These are phyloP conservation scores for Dictyostelium brefeldianum DNA, from an alignment of 78 protist genomes.

Conservation along the genomic window DNA sequence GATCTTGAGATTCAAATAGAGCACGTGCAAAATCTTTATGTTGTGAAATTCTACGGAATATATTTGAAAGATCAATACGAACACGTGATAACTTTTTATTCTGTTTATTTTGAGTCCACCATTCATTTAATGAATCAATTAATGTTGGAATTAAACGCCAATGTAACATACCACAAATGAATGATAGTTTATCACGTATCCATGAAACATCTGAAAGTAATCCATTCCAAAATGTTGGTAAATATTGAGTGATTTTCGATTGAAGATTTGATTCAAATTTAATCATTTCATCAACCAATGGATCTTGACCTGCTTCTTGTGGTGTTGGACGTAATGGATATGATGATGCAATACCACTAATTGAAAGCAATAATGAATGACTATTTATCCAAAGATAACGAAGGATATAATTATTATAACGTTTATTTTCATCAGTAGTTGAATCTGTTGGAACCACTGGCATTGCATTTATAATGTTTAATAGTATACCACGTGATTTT, in stretches of 20 bases:
- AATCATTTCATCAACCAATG: constrained; percentile 56
- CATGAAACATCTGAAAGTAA: constrained; percentile 11
- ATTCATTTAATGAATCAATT: constrained; percentile 53
- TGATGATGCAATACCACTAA: constrained; percentile 29
- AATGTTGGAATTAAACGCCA: constrained; percentile 63
- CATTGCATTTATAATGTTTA: constrained; percentile 7
- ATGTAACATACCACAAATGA: constrained; percentile 73
- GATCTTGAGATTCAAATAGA: constrained; percentile 33
- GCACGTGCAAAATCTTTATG: constrained; percentile 64
- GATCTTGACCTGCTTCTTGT: constrained; percentile 3
- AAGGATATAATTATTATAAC: constrained; percentile 25
- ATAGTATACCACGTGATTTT: constrained; percentile 50
- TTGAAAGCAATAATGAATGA: constrained; percentile 25
- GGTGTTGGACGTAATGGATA: constrained; percentile 61
- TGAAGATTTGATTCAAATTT: constrained; percentile 54
- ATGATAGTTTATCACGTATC: constrained; percentile 68
- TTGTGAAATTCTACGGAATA: constrained; percentile 62
- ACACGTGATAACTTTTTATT: constrained; percentile 67
- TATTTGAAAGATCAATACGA: constrained; percentile 63
- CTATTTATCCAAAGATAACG: constrained; percentile 66
- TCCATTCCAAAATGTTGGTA: constrained; percentile 62
- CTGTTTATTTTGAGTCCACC: constrained; percentile 74
- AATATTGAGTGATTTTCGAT: constrained; percentile 43
- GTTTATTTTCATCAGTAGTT: constrained; percentile 41
- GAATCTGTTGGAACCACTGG: constrained; percentile 22